Conservation (phyloP, 192 early-diverging fungal genomes). For the Podochytrium sp. region DNA sequence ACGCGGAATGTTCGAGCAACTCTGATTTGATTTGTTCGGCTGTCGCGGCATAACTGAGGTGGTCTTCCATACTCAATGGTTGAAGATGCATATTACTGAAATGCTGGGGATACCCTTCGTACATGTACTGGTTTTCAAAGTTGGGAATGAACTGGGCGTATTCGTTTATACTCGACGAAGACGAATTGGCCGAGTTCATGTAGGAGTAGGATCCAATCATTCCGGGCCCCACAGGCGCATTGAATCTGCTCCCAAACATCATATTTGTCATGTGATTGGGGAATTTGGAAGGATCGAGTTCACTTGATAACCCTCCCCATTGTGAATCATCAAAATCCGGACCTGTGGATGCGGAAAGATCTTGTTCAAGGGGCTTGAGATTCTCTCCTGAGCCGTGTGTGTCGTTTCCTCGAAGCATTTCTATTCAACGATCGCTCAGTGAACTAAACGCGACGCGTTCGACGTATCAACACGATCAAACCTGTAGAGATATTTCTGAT, state of each 20-base stretch:
- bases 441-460: too few species aligned
- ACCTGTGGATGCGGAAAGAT: neutral
- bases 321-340: neutral
- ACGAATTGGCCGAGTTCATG: neutral
- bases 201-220: slow-evolving; percentile 21
- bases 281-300: neutral
- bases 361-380: too few species aligned
- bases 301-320: neutral
- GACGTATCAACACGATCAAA: too few species aligned
- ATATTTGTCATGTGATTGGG: slow-evolving; percentile 5
- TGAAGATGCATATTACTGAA: neutral
- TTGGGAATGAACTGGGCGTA: slow-evolving; percentile 1
- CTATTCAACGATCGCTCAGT: too few species aligned
- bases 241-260: neutral
- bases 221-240: slow-evolving; percentile 1
- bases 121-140: slow-evolving; percentile 3
- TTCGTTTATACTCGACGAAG: slow-evolving; percentile 24
- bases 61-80: too few species aligned
- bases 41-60: too few species aligned
- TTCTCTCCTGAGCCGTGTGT: neutral
- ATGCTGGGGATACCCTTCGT: slow-evolving; percentile 7
- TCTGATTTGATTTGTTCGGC: too few species aligned
- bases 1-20: too few species aligned
- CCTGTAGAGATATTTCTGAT: too few species aligned
- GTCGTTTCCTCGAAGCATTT: slow-evolving; percentile 21